Base-by-base conservation (phyloP, 139 green algal species). In the Closterium sp. region DNA sequence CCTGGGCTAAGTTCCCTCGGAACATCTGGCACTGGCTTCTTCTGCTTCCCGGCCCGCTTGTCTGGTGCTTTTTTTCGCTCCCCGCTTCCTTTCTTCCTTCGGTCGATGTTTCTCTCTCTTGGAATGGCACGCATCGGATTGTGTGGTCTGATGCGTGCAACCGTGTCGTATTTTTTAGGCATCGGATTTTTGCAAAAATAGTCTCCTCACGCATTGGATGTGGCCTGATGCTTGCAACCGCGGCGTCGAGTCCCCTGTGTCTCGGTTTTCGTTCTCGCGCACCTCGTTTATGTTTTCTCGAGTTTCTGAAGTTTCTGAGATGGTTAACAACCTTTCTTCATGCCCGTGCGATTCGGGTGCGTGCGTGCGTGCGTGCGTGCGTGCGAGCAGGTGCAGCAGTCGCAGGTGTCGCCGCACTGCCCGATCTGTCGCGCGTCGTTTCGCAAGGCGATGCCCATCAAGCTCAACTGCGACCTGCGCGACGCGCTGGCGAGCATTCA, bases 381-480 rank as follows among this genome's bases (percentile, higher is more conserved):
- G 81, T 90, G 69, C 28, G 34, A 66, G 36, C 87, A 90, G 87
- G 89, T 91, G 35, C 35, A 91, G 66, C 32, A 33, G n/a, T 32
- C 30, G 30, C 66, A 88, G 36, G 34, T n/a, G 25, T 69, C 55
- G 30, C 91, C 91, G 2, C 23, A 90, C 66, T 93, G 91, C 33
- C 91, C 91, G 10, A 55, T 93, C 3, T 93, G 91, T 33, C 91
- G 91, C 38, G 36, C 25, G 30, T 25, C 91, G 21, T 93, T 93
- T 64, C 30, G 83, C 25, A 34, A 34, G 33, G 21, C 35, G n/a
- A 55, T 91, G 36, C 8, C 23, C n/a, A 66, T 93, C 32, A 34
- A 34, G 16, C 33, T 92, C 31, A 93, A 93, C 91, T 93, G 32
- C 34, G 91, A 93, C 25, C 84, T 93, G 69, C 64, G 88, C 28